phyloP scores from a whole-genome alignment of 345 rosid genomes.

The Acer saccharum region DNA sequence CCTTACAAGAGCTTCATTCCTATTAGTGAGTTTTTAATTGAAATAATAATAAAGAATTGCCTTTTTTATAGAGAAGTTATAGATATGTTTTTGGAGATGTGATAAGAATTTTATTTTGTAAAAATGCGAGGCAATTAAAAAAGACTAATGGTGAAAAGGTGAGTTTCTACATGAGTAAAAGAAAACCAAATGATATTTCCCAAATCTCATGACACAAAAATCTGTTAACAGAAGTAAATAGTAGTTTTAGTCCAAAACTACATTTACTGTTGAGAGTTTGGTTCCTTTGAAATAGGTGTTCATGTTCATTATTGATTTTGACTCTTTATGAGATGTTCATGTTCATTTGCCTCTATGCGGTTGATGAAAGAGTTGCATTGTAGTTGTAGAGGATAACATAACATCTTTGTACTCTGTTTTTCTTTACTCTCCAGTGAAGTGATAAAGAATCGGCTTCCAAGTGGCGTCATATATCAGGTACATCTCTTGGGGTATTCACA shows the following conservation, averaged over 20 bases:
- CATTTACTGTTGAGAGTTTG: background rate
- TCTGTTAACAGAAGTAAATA: background rate
- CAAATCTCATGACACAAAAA: background rate
- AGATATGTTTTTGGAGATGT: background rate
- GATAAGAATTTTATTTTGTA: background rate
- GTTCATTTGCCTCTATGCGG: background rate
- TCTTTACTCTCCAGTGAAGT: conserved; percentile 64
- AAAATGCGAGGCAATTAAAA: background rate
- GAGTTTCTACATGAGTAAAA: too few species aligned
- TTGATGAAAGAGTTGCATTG: background rate
- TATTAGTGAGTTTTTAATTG: background rate
- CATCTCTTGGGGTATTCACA: conserved; percentile 7
- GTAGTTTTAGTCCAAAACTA: background rate
- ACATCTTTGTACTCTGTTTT: background rate
- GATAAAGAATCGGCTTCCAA: conserved; percentile 64
- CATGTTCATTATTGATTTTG: background rate
- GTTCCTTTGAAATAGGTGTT: background rate
- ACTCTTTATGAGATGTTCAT: background rate
- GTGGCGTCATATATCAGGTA: conserved; percentile 75
- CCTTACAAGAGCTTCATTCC: background rate
- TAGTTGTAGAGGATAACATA: background rate
- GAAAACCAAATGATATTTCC: background rate
- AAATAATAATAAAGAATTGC: background rate
- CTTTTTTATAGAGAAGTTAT: background rate
- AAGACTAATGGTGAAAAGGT: background rate